Evolutionary conservation across 768 basidiomycete species (phyloP).

Genomic region (Pulveroboletus ravenelii): DNA sequence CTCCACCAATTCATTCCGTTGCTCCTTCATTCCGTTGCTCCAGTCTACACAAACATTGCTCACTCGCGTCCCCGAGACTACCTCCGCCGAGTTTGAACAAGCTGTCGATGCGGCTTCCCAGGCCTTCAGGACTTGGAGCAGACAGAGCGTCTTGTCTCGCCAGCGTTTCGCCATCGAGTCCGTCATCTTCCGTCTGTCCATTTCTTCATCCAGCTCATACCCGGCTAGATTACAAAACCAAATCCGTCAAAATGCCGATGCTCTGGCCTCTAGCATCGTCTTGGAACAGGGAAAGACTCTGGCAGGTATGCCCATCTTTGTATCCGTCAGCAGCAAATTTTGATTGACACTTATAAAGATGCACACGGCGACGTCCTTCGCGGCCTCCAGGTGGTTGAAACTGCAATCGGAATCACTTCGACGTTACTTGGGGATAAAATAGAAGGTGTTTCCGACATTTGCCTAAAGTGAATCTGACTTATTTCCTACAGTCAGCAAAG

Average conservation of each 20-base stretch:
- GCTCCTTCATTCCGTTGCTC: not conserved
- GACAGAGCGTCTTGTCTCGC: conserved; percentile 76
- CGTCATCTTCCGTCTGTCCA: conserved; percentile 25
- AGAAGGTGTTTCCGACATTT: conserved; percentile 55
- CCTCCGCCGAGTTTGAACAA: conserved; percentile 69
- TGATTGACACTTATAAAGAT: conserved; percentile 42
- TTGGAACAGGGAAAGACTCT: conserved; percentile 95
- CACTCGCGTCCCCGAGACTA: conserved; percentile 87
- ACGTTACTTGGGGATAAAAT: conserved; percentile 87
- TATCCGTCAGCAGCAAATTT: not conserved
- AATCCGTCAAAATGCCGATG: conserved; percentile 80
- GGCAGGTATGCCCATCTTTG: conserved; percentile 46
- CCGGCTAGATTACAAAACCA: conserved; percentile 71
- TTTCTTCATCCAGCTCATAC: conserved; percentile 3
- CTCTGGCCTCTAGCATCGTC: conserved; percentile 84
- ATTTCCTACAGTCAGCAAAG: conserved; percentile 65
- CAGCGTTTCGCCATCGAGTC: conserved; percentile 90
- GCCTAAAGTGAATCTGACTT: conserved; percentile 5
- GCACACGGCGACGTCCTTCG: conserved; percentile 93
- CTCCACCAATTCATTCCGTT: not conserved
- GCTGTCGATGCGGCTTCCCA: conserved; percentile 80
- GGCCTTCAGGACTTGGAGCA: conserved; percentile 88
- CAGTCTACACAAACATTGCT: conserved; percentile 90
- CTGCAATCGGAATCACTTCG: conserved; percentile 74
- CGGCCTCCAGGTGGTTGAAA: conserved; percentile 85